Percentiles rank a stretch among this genome's conserved stretches.
These are phyloP conservation scores for Pichia sp. DNA, from an alignment of 1,139 yeast genomes.

Conservation along the genomic window DNA sequence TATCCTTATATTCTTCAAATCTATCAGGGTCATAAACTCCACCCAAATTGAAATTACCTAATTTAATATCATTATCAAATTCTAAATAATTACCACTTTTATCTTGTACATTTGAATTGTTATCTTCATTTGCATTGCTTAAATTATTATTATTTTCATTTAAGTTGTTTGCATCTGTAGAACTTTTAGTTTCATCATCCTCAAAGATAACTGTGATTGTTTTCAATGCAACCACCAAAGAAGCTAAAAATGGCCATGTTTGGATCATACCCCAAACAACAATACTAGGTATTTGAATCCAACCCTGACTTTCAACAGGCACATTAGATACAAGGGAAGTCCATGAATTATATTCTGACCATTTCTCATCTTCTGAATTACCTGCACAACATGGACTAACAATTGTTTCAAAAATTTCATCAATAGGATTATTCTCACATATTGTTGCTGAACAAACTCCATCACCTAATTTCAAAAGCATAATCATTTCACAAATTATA, in stretches of 20 bases:
- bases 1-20: not conserved
- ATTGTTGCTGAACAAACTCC: slow-evolving; percentile 27
- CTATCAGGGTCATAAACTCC: slow-evolving; percentile 2
- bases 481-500: slow-evolving; percentile 15
- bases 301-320: slow-evolving; percentile 29
- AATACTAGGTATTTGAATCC: slow-evolving; percentile 38
- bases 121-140: not conserved
- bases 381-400: slow-evolving; percentile 24
- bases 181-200: not conserved
- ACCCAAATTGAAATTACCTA: slow-evolving; percentile 5
- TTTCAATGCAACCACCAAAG: slow-evolving; percentile 30
- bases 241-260: slow-evolving; percentile 30
- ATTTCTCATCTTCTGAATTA: slow-evolving; percentile 13
- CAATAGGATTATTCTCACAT: slow-evolving; percentile 7
- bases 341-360: slow-evolving; percentile 16
- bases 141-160: not conserved
- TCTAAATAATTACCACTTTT: slow-evolving; percentile 4
- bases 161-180: too few relatives aligned
- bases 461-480: slow-evolving; percentile 31
- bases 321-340: slow-evolving; percentile 24
- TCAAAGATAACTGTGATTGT: slow-evolving; percentile 22
- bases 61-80: not conserved
- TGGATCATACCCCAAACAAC: slow-evolving; percentile 23
- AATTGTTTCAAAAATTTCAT: slow-evolving; percentile 16
- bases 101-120: slow-evolving; percentile 3